These are phyloP conservation scores for Lumnitzera littorea DNA, from an alignment of 345 rosid genomes.

Conservation along the genomic window DNA sequence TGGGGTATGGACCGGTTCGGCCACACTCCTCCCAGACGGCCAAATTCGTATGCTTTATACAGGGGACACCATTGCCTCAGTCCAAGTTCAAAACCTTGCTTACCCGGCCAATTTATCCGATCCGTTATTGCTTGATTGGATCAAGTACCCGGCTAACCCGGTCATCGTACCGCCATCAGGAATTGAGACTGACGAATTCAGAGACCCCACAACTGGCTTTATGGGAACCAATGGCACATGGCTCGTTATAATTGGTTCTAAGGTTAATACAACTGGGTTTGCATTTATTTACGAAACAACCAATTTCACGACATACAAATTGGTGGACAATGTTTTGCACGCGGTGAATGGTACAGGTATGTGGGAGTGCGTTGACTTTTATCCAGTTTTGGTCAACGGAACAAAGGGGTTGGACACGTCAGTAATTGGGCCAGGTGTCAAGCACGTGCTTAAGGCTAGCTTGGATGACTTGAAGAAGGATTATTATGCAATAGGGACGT, in stretches of 20 bases:
- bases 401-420: conserved; percentile 64
- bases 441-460: conserved; percentile 88
- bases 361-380: conserved; percentile 99
- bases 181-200: conserved; percentile 45
- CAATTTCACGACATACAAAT: conserved; percentile 39
- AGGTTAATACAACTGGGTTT: conserved; percentile 45
- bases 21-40: conserved; percentile 66
- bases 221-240: conserved; percentile 54
- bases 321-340: conserved; percentile 45
- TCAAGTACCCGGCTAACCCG: conserved; percentile 68
- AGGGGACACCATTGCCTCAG: conserved; percentile 43
- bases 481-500: conserved; percentile 72
- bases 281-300: conserved; percentile 63
- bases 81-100: conserved; percentile 88
- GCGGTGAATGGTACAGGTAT: conserved; percentile 80
- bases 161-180: conserved; percentile 66
- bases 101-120: conserved; percentile 74
- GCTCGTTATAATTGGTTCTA: conserved; percentile 69
- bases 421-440: conserved; percentile 47
- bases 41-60: conserved; percentile 74
- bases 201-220: conserved; percentile 95
- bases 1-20: conserved; percentile 95
- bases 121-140: conserved; percentile 82
- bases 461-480: conserved; percentile 70
- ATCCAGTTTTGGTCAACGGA: conserved; percentile 57